A percentile compares a stretch with the other conserved stretches of the same genome.
Conservation (phyloP, 208 protist genomes). For the Kentomonas sorsogonicus region DNA sequence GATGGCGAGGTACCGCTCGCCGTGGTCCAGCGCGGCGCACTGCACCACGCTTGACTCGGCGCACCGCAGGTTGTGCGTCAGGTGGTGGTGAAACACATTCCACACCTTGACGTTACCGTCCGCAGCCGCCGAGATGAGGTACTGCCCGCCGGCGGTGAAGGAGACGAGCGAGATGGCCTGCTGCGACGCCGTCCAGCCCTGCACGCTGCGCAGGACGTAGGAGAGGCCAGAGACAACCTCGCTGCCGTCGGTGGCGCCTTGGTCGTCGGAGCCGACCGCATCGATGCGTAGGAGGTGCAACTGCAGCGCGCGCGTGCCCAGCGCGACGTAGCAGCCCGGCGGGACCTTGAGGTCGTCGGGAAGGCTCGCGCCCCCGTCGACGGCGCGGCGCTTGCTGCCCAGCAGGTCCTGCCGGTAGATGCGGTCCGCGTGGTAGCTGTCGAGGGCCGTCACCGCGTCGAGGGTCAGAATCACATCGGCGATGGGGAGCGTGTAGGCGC, state of each 20-base stretch:
- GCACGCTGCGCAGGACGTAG: constrained; percentile 36
- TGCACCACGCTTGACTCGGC: constrained; percentile 52
- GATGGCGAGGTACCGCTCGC: constrained; percentile 53
- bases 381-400: not conserved
- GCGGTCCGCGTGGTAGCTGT: too few relatives aligned
- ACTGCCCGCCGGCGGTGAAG: constrained; percentile 61
- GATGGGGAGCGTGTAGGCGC: constrained; percentile 66
- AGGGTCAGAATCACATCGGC: constrained; percentile 83
- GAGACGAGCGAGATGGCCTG: constrained; percentile 80
- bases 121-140: constrained; percentile 73
- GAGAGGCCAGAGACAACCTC: constrained; percentile 3
- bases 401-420: not conserved
- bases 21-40: constrained; percentile 53
- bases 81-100: constrained; percentile 86
- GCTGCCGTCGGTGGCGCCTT: not conserved
- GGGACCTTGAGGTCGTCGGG: constrained; percentile 27
- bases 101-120: constrained; percentile 85
- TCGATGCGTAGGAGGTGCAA: constrained; percentile 71
- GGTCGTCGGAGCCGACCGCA: not conserved
- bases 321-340: constrained; percentile 67
- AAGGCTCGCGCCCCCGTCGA: not conserved
- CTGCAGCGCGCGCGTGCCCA: constrained; percentile 75
- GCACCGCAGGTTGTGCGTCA: constrained; percentile 82
- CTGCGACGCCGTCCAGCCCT: constrained; percentile 81
- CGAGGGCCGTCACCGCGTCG: constrained; percentile 63